Evolutionary conservation across 1,284 basidiomycete genomes (phyloP), one percentile per base, ranked within the genome.

Genomic region (Hemileia vastatrix): DNA sequence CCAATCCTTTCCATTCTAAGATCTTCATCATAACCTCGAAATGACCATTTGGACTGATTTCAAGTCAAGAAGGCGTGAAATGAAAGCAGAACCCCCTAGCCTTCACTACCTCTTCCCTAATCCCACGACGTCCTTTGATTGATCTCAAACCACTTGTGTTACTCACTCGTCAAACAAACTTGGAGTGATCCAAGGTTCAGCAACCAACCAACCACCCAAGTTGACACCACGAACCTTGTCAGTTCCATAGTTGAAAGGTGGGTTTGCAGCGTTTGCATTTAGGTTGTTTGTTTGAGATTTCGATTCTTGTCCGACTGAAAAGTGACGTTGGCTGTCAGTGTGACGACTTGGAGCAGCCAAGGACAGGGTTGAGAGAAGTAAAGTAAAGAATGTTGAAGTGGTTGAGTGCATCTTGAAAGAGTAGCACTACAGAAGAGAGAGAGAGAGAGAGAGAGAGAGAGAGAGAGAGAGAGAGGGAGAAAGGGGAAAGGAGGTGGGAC

Each of bases 151-250:
- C 36, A 36, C 54, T 44, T 44, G 36, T 43, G 47, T 6, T 31
- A 32, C 19, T 47, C 43, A 23, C 44, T 65, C 45, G 32, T 64
- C 64, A 56, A 92, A 96, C n/a, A 93, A 74, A 52, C 84, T 86
- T 13, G 90, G 90, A 0, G 86, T 88, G 67, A 89, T 87, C 86
- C 86, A 89, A 19, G 88, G 86, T 85, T 85, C 64, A 24, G 5
- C 24, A 72, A 65, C 4, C 73, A 72, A 69, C 62, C 75, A 74
- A 43, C 76, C 76, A 44, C 77, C 77, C 8, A 77, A 64, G 63
- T 77, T 77, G 65, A 77, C 76, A 60, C 77, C 77, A 51, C 77
- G 61, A 49, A 78, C 70, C 66, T 76, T 76, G 47, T 73, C 49
- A 0, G 62, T 54, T 6, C 73, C 76, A 60, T 77, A 77, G 54